Percentiles rank a stretch among this genome's conserved stretches.
Evolutionary conservation across 148 eudicot genomes (phyloP).

Genomic region (Rhododendron griersonianum): DNA sequence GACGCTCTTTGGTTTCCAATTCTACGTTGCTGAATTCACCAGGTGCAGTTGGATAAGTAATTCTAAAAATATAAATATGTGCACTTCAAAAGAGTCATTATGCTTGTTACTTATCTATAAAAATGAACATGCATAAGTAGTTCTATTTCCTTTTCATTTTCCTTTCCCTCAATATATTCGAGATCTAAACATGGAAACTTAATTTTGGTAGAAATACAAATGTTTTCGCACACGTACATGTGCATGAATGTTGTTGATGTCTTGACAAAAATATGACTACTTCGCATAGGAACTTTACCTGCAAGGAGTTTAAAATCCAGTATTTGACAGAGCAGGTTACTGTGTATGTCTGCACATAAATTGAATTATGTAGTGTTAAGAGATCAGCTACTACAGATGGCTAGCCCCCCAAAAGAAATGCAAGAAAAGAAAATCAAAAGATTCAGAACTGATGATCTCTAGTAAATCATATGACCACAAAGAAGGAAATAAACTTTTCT

Average conservation of each 20-base stretch:
- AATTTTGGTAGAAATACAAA: background rate
- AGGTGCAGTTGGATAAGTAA: background rate
- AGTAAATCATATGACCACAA: background rate
- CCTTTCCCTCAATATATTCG: background rate
- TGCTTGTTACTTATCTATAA: background rate
- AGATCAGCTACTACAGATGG: background rate
- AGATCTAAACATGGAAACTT: background rate
- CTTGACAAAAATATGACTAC: background rate
- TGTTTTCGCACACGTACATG: background rate
- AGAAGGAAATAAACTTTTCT: background rate
- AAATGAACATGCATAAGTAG: background rate
- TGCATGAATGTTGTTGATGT: background rate
- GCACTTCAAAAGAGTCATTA: background rate
- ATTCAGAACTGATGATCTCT: background rate
- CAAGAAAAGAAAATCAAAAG: background rate
- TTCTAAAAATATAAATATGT: background rate
- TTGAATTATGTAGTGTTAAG: background rate
- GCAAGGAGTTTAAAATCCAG: conserved; percentile 47
- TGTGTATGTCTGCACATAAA: conserved; percentile 33
- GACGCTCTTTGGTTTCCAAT: background rate
- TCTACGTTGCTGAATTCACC: background rate
- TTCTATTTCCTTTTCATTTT: background rate
- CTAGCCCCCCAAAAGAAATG: background rate
- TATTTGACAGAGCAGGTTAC: conserved; percentile 38
- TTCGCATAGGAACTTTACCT: conserved; percentile 24